Evolutionary conservation across 2,329 filamentous ascomycete genomes (phyloP).

Genomic region (Pseudonectria foliicola): DNA sequence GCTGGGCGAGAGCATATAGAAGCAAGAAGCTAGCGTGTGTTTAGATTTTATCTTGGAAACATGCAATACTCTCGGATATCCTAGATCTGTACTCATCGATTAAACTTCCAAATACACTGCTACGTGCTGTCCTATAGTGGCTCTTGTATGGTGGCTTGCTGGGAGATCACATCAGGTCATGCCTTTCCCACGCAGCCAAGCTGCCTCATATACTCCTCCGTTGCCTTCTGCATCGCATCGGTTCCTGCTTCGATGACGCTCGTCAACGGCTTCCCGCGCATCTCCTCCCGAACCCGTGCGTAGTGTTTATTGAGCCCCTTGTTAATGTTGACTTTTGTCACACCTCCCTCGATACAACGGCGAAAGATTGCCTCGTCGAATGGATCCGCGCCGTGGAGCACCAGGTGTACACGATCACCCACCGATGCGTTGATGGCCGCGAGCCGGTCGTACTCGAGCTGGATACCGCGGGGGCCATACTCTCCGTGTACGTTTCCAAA

Average conservation of each 20-base stretch:
- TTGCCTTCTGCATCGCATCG: conserved; percentile 39
- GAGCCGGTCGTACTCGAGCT: conserved; percentile 19
- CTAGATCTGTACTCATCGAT: too few species aligned
- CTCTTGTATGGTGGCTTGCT: too few species aligned
- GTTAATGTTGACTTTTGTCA: conserved; percentile 46
- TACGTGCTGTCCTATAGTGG: too few species aligned
- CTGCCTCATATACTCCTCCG: conserved; percentile 39
- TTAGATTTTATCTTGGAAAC: too few species aligned
- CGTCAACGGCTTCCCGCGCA: conserved; percentile 39
- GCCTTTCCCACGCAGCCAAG: conserved; percentile 41
- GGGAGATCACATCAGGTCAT: conserved; percentile 6
- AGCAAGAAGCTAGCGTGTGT: too few species aligned
- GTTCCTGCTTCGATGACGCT: conserved; percentile 41
- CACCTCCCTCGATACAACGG: conserved; percentile 37
- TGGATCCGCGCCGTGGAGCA: conserved; percentile 42
- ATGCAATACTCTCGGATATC: too few species aligned
- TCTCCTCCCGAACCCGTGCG: conserved; percentile 36
- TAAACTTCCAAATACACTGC: too few species aligned
- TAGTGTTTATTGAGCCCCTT: conserved; percentile 45
- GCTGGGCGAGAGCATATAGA: conserved; percentile 9
- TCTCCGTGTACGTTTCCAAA: conserved; percentile 74
- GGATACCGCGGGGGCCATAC: conserved; percentile 55
- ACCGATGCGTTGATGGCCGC: conserved; percentile 32
- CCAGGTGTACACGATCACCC: conserved; percentile 37
- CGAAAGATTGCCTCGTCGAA: conserved; percentile 38